Evolutionary conservation across 192 early-diverging fungal genomes (phyloP), one percentile per base, ranked within the genome.

Genomic region (Chytriomyces confervae): DNA sequence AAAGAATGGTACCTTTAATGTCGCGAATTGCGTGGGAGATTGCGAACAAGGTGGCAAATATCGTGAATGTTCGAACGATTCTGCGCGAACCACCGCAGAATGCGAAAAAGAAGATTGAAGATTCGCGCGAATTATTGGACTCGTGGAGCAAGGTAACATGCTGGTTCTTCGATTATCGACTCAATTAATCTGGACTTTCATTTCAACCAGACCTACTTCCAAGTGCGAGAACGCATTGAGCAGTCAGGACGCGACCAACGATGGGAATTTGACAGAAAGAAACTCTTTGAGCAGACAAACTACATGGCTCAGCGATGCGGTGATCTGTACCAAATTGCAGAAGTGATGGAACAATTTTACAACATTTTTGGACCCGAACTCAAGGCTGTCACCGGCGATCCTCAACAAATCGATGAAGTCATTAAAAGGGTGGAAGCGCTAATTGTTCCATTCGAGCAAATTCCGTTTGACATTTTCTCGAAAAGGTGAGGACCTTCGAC

Each of bases 281-380:
- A 89, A 72, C 79, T 91, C 8, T 91, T 91, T 82, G 89, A 91
- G 71, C 87, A 86, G 65, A 91, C 89, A 49, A 87, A 91, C 81
- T 91, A 91, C 70, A 91, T 91, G 88, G 84, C 89, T 0, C 79
- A 86, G 5, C 84, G 88, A 16, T 91, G 89, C 69, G 86, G 82
- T 0, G 88, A 91, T 75, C 78, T 91, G 13, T 87, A 73, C 68
- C 85, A 91, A 73, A 90, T 91, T 69, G 86, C 86, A 29, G 89
- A 91, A 75, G 88, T 91, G 3, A 86, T 91, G 86, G 89, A 89
- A 72, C 89, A 91, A 70, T 91, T 91, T 80, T 91, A 91, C 80
- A 85, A 81, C 75, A 91, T 91, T 66, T 91, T 91, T 80, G 89
- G 89, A 27, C 88, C 89, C 1, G 88, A 91, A 77, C 73, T 91